Percentiles rank a stretch among this genome's conserved stretches.
These are phyloP conservation scores for Fusarium xylarioides DNA, from an alignment of 2,329 filamentous ascomycete genomes.

Conservation along the genomic window DNA sequence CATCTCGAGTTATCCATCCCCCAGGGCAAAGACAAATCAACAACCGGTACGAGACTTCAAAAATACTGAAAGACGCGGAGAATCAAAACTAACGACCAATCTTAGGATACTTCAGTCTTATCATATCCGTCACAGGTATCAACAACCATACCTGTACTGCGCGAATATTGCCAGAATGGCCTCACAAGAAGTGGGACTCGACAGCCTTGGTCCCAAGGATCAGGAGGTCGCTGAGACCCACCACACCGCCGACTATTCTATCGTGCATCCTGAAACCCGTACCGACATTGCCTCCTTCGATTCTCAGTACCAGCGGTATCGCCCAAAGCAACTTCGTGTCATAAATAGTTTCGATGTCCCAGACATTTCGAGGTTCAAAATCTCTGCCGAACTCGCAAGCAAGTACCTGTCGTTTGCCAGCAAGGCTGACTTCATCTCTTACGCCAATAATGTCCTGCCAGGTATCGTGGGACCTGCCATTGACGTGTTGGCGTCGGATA, in stretches of 20 bases:
- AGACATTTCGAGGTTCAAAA: rapidly evolving
- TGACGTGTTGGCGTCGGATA: neutral
- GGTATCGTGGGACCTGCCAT: neutral
- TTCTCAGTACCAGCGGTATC: neutral
- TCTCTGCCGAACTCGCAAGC: rapidly evolving
- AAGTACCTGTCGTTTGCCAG: neutral
- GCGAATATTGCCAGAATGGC: neutral
- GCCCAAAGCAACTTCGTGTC: neutral
- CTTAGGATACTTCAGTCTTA: neutral
- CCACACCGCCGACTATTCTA: neutral
- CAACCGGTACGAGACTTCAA: neutral
- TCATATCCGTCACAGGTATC: too few relatives aligned
- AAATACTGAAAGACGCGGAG: rapidly evolving
- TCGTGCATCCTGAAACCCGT: neutral
- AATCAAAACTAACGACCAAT: neutral
- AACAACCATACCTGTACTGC: rapidly evolving
- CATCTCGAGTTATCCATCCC: neutral
- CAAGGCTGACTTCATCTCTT: neutral
- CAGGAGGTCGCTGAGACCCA: neutral
- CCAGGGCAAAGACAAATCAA: neutral
- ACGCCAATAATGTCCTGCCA: neutral
- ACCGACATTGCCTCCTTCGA: neutral
- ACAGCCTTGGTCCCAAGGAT: neutral
- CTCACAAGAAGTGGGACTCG: rapidly evolving
- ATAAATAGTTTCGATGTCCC: neutral